Evolutionary conservation across 345 rosid species (phyloP).

Genomic region (Citrus inodora): DNA sequence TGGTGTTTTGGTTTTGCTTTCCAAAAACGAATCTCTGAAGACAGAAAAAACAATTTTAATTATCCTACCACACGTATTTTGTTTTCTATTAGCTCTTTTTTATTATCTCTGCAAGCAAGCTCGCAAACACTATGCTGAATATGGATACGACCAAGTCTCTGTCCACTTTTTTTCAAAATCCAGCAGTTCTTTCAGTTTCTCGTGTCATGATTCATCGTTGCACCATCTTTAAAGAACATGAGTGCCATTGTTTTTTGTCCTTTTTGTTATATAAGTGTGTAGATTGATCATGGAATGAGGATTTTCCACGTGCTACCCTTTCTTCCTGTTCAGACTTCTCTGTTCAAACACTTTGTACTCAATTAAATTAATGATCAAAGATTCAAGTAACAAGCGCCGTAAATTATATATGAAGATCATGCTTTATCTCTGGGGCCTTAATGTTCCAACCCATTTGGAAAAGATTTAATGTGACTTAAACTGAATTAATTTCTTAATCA

Average conservation of each 20-base stretch:
- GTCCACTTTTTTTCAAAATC: constrained; percentile 19
- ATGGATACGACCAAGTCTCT: constrained; percentile 12
- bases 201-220: constrained; percentile 31
- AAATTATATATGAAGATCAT: not conserved
- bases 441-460: constrained; percentile 36
- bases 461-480: constrained; percentile 12
- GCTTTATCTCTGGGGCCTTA: constrained; percentile 31
- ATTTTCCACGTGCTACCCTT: constrained; percentile 23
- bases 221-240: constrained; percentile 35
- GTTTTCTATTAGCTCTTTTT: not conserved
- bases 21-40: constrained; percentile 18
- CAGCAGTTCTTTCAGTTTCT: constrained; percentile 18
- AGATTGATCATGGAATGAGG: constrained; percentile 5
- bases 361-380: too few species aligned
- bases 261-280: constrained; percentile 7
- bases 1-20: constrained; percentile 5
- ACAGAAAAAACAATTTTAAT: constrained; percentile 4
- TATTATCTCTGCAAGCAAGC: constrained; percentile 3
- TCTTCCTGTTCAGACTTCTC: not conserved
- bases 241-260: constrained; percentile 18
- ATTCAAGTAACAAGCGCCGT: not conserved
- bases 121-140: constrained; percentile 18
- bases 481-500: constrained; percentile 22
- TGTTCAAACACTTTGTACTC: not conserved
- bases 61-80: not conserved